Conservation (phyloP, 106 monocot genomes). For the Triglochin maritima region DNA sequence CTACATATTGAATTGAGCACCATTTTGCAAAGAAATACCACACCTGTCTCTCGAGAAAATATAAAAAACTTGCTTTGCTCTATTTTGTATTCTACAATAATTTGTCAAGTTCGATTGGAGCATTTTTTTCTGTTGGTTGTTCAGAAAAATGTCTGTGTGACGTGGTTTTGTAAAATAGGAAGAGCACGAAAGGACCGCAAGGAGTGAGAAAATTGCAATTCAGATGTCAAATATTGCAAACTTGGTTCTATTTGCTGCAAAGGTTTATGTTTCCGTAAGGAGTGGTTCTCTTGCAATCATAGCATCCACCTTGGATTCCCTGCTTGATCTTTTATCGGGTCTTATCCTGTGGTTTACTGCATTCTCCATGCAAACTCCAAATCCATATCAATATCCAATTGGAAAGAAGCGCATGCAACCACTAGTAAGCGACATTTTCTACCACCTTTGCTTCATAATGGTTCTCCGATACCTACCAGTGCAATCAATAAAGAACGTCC, state of each 20-base stretch:
- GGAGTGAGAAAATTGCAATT: conserved; percentile 71
- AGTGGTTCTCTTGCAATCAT: conserved; percentile 89
- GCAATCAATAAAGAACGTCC: too few relatives aligned
- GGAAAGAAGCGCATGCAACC: conserved; percentile 98
- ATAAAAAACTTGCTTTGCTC: not conserved
- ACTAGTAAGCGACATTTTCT: conserved; percentile 35
- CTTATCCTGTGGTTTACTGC: conserved; percentile 95
- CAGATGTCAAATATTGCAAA: conserved; percentile 82
- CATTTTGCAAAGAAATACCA: too few relatives aligned
- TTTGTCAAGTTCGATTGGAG: not conserved
- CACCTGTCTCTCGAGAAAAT: too few relatives aligned
- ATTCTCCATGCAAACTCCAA: conserved; percentile 87
- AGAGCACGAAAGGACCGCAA: conserved; percentile 65
- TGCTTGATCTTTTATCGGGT: conserved; percentile 91
- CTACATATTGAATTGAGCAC: too few relatives aligned
- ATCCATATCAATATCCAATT: conserved; percentile 88
- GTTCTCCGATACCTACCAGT: too few relatives aligned
- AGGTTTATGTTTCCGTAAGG: conserved; percentile 88
- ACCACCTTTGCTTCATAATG: not conserved
- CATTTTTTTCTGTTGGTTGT: not conserved
- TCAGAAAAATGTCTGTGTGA: not conserved
- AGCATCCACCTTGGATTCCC: conserved; percentile 97
- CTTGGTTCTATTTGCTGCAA: conserved; percentile 84
- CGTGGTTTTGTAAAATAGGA: conserved; percentile 35
- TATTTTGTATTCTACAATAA: not conserved